A percentile compares a stretch with the other conserved stretches of the same genome.
These are phyloP conservation scores for Termitomyces sp. DNA, from an alignment of 768 basidiomycete genomes.

Conservation along the genomic window DNA sequence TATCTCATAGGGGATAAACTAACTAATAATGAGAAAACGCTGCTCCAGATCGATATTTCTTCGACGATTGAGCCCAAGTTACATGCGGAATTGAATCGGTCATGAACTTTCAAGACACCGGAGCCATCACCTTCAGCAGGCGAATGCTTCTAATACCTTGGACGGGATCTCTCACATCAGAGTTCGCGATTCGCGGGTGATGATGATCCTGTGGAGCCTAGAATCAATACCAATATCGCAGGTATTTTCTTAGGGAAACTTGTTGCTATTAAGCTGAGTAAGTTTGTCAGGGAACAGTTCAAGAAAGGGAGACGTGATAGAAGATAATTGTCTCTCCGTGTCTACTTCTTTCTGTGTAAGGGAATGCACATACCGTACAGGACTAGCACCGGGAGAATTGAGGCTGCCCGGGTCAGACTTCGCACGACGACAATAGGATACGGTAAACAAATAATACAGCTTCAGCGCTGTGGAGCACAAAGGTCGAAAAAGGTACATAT, in stretches of 20 bases:
- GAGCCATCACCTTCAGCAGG: not conserved
- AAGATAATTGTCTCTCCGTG: not conserved
- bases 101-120: not conserved
- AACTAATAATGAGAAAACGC: not conserved
- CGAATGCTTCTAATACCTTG: not conserved
- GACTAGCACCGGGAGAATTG: not conserved
- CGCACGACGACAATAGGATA: not conserved
- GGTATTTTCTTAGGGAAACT: not conserved
- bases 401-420: not conserved
- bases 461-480: not conserved
- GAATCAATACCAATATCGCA: not conserved
- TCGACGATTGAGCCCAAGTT: not conserved
- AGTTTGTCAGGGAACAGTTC: not conserved
- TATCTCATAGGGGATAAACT: not conserved
- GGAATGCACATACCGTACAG: not conserved
- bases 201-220: not conserved
- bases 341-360: not conserved
- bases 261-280: not conserved
- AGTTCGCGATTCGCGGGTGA: constrained; percentile 10
- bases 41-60: no score
- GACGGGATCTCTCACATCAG: constrained; percentile 6
- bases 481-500: not conserved
- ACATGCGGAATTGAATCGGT: no score
- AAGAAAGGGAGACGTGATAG: not conserved
- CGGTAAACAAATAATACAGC: not conserved